Percentiles rank a stretch among this genome's conserved stretches.
phyloP scores from a whole-genome alignment of 2,329 filamentous ascomycete genomes.

The Biscogniauxia mediterranea region DNA sequence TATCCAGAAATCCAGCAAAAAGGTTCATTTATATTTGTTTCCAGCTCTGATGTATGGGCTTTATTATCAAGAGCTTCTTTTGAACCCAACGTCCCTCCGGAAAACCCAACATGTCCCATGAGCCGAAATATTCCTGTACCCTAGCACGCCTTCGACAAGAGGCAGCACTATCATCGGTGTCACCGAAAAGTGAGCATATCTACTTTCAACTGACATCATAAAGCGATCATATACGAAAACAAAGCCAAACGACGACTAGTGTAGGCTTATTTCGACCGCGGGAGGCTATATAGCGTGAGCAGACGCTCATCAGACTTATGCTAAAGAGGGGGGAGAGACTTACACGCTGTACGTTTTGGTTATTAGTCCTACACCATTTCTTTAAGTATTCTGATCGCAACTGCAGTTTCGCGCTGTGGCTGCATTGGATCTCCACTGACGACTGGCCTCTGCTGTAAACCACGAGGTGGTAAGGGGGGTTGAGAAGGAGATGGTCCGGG shows the following conservation, averaged over 20 bases:
- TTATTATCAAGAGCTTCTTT: background rate
- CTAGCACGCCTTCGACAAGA: slow-evolving; percentile 47
- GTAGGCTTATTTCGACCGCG: slow-evolving; percentile 39
- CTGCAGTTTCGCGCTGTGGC: slow-evolving; percentile 45
- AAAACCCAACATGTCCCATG: slow-evolving; percentile 29
- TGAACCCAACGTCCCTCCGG: slow-evolving; percentile 34
- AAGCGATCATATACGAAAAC: slow-evolving; percentile 44
- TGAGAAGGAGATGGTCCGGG: slow-evolving; percentile 47
- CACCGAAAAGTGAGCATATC: slow-evolving; percentile 34
- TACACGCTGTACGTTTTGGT: slow-evolving; percentile 29
- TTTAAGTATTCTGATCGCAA: slow-evolving; percentile 46
- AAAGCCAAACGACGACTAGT: slow-evolving; percentile 45
- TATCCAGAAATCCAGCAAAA: too few species aligned
- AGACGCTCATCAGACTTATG: background rate
- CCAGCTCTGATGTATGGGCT: too few species aligned
- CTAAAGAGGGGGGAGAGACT: slow-evolving; percentile 2
- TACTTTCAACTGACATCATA: slow-evolving; percentile 36
- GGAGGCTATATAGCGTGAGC: slow-evolving; percentile 36
- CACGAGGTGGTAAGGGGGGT: slow-evolving; percentile 48
- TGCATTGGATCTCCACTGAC: slow-evolving; percentile 44
- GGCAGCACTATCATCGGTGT: slow-evolving; percentile 44
- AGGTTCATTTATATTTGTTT: too few species aligned
- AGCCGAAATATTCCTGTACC: slow-evolving; percentile 38
- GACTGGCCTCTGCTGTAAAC: slow-evolving; percentile 32
- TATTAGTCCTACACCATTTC: slow-evolving; percentile 46